Evolutionary conservation across 192 early-diverging fungal genomes (phyloP), one percentile per base, ranked within the genome.

Genomic region (Backusella westeae): DNA sequence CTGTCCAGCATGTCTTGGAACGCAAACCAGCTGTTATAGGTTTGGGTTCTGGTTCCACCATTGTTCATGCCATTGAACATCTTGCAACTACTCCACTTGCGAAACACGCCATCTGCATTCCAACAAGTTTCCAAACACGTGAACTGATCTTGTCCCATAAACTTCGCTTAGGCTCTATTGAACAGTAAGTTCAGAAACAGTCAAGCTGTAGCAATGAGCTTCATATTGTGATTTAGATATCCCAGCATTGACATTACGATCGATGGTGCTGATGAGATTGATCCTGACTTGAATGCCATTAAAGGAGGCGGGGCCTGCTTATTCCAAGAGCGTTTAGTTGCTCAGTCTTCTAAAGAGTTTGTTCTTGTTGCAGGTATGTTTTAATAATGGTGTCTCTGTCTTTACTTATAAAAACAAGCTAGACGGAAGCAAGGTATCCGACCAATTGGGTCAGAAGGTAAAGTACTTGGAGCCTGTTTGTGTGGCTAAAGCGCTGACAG

Each of bases 221-320:
- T 32, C 32, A 32, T 32, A 32, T 32, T 32, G 32, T 32, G 14
- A 44, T 72, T 9, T 67, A 90, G 88, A 56, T 88, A 92, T 76
- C 88, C 93, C 0, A 78, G 78, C 29, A 87, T 96, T 75, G 95
- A 98, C 76, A 90, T 97, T 15, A 93, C 94, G 21, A 96, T 98
- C 74, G 97, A 98, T 73, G 95, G 97, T n/a, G 97, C 97, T 0
- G 93, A 94, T 78, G 92, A 94, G 84, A 89, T 91, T 75, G 97
- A 98, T 75, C 46, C 90, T 10, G 78, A 90, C 71, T 85, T 97
- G 73, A 96, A 97, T 83, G 94, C 91, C 29, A 98, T 98, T 80
- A 80, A 80, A 83, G 96, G 97, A 23, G 96, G 97, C 29, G 96
- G 97, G 65, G 97, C 83, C 23, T 96, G 95, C 71, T 94, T 97